Percentiles rank a stretch among this genome's conserved stretches.
These are phyloP conservation scores for Cyclaneusma minus DNA, from an alignment of 2,329 filamentous ascomycete genomes.

Conservation along the genomic window DNA sequence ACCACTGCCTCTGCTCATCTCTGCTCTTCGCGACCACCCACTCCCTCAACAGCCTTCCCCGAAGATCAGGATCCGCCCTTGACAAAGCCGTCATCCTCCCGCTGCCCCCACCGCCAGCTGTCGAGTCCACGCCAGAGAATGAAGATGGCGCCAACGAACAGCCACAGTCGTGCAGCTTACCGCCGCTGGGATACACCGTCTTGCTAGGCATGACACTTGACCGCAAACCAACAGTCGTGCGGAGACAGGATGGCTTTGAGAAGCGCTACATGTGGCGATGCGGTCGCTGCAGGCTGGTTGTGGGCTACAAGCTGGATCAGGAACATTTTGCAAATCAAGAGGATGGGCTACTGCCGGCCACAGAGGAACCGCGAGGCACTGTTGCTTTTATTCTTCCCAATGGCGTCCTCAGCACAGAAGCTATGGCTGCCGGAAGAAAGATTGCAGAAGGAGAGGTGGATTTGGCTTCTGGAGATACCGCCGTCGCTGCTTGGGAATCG, in stretches of 20 bases:
- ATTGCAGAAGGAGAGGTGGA: conserved; percentile 18
- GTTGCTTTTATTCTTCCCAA: conserved; percentile 39
- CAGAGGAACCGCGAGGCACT: conserved; percentile 6
- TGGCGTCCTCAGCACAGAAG: conserved; percentile 38
- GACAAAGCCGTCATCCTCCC: conserved; percentile 44
- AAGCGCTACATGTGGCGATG: conserved; percentile 45
- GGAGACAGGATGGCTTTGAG: conserved; percentile 49
- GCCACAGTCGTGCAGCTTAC: conserved; percentile 11
- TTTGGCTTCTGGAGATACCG: conserved; percentile 7
- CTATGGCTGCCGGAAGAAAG: conserved; percentile 28
- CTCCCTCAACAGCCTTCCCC: conserved; percentile 33
- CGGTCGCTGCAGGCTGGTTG: conserved; percentile 39
- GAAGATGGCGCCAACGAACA: conserved; percentile 11
- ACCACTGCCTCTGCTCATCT: conserved; percentile 51
- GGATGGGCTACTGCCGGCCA: conserved; percentile 6
- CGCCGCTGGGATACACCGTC: conserved; percentile 24
- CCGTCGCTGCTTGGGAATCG: conserved; percentile 21
- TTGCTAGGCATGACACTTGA: conserved; percentile 32
- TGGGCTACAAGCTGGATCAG: conserved; percentile 46
- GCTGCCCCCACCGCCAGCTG: conserved; percentile 21
- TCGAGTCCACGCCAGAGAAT: conserved; percentile 6
- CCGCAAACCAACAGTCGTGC: conserved; percentile 31
- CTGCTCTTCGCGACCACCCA: conserved; percentile 45
- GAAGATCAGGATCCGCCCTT: conserved; percentile 28
- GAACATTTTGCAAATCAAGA: conserved; percentile 23